These are phyloP conservation scores for Floccularia luteovirens DNA, from an alignment of 768 basidiomycete genomes.

Conservation along the genomic window DNA sequence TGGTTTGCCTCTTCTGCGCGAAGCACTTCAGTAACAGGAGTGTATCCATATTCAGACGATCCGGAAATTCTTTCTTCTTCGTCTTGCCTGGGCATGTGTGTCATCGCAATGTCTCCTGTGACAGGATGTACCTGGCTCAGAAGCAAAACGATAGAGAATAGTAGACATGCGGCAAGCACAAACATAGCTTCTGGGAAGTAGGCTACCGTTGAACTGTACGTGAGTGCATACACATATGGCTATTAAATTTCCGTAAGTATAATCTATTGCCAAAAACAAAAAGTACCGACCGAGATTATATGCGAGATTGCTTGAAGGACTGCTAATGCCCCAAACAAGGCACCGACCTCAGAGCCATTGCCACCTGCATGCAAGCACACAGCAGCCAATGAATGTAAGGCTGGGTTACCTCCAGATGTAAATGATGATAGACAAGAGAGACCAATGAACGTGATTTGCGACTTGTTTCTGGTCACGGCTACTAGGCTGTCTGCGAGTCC, in stretches of 20 bases:
- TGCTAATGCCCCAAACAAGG: slow-evolving; percentile 66
- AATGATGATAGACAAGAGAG: slow-evolving; percentile 58
- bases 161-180: slow-evolving; percentile 46
- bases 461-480: slow-evolving; percentile 41
- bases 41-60: neutral
- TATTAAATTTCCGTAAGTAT: slow-evolving; percentile 14
- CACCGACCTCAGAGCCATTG: slow-evolving; percentile 39
- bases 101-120: slow-evolving; percentile 14
- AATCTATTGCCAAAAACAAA: neutral
- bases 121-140: slow-evolving; percentile 27
- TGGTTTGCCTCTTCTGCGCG: no score
- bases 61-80: slow-evolving; percentile 1
- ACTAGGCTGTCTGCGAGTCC: slow-evolving; percentile 58
- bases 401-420: slow-evolving; percentile 62
- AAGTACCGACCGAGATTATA: slow-evolving; percentile 41
- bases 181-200: slow-evolving; percentile 67
- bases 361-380: slow-evolving; percentile 55
- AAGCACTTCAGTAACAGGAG: neutral
- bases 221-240: slow-evolving; percentile 63
- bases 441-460: slow-evolving; percentile 44
- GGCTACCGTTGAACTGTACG: slow-evolving; percentile 59
- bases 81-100: slow-evolving; percentile 1
- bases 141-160: slow-evolving; percentile 39
- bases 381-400: slow-evolving; percentile 63
- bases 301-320: slow-evolving; percentile 61